Conservation (phyloP, 1,284 basidiomycete genomes). For the Puccinia coronata region DNA sequence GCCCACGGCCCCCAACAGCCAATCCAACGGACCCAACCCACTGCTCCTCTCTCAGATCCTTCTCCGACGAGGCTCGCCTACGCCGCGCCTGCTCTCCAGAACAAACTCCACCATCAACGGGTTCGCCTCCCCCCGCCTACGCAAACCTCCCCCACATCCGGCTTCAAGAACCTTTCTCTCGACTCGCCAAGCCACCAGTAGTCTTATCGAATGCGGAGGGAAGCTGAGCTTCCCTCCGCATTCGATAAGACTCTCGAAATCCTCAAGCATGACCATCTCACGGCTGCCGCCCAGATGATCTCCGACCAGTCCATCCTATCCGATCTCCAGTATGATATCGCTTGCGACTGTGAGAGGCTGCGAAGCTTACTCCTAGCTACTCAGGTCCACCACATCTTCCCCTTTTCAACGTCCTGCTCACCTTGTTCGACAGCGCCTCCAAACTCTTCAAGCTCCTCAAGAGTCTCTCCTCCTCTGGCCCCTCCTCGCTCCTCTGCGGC, state of each 20-base stretch:
- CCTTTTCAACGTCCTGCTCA: too few species aligned
- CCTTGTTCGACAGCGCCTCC: slow-evolving; percentile 30
- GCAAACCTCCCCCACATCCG: slow-evolving; percentile 50
- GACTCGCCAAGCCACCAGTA: slow-evolving; percentile 24
- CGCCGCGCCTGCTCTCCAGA: slow-evolving; percentile 54
- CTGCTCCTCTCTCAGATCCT: slow-evolving; percentile 50
- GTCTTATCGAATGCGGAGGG: too few species aligned
- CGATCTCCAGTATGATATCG: slow-evolving; percentile 83
- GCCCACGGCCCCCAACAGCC: slow-evolving; percentile 52
- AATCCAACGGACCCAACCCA: slow-evolving; percentile 49
- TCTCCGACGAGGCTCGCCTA: slow-evolving; percentile 48
- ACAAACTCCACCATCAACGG: slow-evolving; percentile 58
- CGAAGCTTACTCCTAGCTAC: slow-evolving; percentile 84
- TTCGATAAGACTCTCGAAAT: slow-evolving; percentile 88
- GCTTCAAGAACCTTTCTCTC: slow-evolving; percentile 45
- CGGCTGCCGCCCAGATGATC: slow-evolving; percentile 72
- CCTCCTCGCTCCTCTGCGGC: neutral
- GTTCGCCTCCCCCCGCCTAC: slow-evolving; percentile 53
- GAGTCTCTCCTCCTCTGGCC: neutral
- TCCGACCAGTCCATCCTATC: slow-evolving; percentile 67
- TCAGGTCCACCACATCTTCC: too few species aligned
- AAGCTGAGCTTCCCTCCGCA: too few species aligned
- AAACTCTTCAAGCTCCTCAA: slow-evolving; percentile 26
- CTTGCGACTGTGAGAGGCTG: slow-evolving; percentile 83
- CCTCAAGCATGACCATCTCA: slow-evolving; percentile 79